phyloP scores from a whole-genome alignment of 192 early-diverging fungal genomes.

The Rhizophagus sp. region DNA sequence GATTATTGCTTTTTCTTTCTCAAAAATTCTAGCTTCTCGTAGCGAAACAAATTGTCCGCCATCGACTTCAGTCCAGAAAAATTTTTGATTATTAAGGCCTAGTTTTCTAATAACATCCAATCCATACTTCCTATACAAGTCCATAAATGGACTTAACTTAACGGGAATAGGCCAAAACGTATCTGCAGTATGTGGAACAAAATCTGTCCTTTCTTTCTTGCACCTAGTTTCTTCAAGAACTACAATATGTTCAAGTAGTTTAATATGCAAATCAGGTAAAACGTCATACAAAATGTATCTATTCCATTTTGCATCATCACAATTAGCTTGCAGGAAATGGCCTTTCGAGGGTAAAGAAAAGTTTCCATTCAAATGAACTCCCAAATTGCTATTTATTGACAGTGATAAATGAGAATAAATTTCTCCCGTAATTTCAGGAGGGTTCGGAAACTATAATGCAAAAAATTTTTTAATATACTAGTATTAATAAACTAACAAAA shows the following conservation, averaged over 20 bases:
- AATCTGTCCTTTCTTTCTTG: not conserved
- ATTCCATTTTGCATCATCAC: not conserved
- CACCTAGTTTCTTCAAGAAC: not conserved
- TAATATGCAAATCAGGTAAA: not conserved
- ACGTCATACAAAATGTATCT: conserved; percentile 1
- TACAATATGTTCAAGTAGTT: conserved; percentile 1
- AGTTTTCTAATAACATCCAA: not conserved
- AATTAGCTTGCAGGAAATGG: too few species aligned
- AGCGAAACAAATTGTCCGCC: conserved; percentile 4
- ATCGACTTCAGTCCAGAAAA: not conserved
- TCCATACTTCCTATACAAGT: not conserved
- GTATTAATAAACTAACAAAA: not conserved
- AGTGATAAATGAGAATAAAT: conserved; percentile 40
- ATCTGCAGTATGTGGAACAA: not conserved
- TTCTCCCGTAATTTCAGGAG: conserved; percentile 8
- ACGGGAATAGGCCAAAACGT: not conserved
- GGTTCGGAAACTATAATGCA: not conserved
- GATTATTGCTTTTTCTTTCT: not conserved
- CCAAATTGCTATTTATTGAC: conserved; percentile 28
- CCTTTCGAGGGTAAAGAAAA: too few species aligned
- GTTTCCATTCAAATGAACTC: conserved; percentile 40
- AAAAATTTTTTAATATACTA: not conserved
- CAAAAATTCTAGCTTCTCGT: not conserved
- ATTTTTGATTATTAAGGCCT: too few species aligned
- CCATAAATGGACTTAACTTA: not conserved